Base-by-base conservation (phyloP, 2,329 filamentous ascomycete species). In the Epichloe uncinata region DNA sequence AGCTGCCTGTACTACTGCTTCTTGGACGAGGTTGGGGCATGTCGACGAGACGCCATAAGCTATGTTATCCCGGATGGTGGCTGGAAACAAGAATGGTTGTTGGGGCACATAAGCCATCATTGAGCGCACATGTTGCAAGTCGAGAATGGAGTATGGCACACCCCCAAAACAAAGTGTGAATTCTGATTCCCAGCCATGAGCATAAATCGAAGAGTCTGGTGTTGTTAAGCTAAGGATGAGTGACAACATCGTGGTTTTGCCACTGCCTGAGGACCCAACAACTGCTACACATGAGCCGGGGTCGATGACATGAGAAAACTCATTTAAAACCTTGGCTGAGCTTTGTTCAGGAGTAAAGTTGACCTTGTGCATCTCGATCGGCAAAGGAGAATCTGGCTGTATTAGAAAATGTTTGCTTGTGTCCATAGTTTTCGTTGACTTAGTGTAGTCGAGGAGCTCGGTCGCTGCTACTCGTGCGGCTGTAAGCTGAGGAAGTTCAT, bases 221-320 rank as follows among this genome's bases (percentile, higher is more conserved):
- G 64, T 56, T 56, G 93, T 88, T 0, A 96, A 72, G 1, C 84
- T 79, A 4, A 94, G 68, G 0, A 97, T 71, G 0, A 97, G 69
- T 0, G 84, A 78, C 0, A 84, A 75, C 36, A 96, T 73, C 0
- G 91, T 96, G 13, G 85, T 90, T 67, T 98, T 97, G 1, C 93
- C 91, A n/a, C 84, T 87, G 0, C 93, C 91, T 0, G 89, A 95
- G 1, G 78, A 69, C 1, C 91, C 90, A 2, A 94, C 88, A 18
- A 97, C 79, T 2, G 87, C 88, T 0, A 82, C 82, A 56, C 79
- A 85, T 4, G 77, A 79, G 20, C 82, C 81, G 0, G 75, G 64
- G 1, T 71, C 61, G 47, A 96, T 77, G 0, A 66, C 69, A 7
- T 95, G 69, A n/a, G 73, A 80, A 2, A 53, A 2, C 4, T 26